Percentiles rank a stretch among this genome's conserved stretches.
Evolutionary conservation across 106 monocot genomes (phyloP).

Genomic region (Chionographis japonica): DNA sequence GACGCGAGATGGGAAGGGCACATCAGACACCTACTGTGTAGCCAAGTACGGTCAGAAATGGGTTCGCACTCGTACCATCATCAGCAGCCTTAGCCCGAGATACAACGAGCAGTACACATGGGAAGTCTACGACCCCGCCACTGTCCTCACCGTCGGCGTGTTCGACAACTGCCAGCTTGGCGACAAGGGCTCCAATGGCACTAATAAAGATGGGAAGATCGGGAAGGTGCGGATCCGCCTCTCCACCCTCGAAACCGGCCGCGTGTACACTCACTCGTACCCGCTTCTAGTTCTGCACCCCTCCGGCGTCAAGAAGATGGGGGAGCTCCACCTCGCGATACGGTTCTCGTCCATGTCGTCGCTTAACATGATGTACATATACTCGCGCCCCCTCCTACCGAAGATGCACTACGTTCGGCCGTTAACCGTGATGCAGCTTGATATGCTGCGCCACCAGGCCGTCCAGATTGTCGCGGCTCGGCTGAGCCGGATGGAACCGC

Average conservation of each 20-base stretch:
- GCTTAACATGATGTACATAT: constrained; percentile 37
- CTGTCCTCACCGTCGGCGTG: constrained; percentile 37
- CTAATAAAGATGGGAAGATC: constrained; percentile 29
- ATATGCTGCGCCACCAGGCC: constrained; percentile 41
- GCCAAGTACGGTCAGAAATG: constrained; percentile 50
- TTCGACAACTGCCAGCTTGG: constrained; percentile 45
- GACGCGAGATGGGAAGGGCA: constrained; percentile 39
- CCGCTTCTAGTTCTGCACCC: constrained; percentile 41
- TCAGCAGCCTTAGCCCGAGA: constrained; percentile 25
- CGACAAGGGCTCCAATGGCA: constrained; percentile 22
- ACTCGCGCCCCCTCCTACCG: constrained; percentile 33
- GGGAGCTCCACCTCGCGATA: constrained; percentile 43
- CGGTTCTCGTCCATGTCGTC: constrained; percentile 40
- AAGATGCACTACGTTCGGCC: constrained; percentile 49
- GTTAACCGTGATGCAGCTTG: constrained; percentile 35
- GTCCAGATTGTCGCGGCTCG: constrained; percentile 45
- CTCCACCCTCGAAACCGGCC: constrained; percentile 45
- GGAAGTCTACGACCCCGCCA: constrained; percentile 47
- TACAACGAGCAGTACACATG: constrained; percentile 50
- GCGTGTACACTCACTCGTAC: constrained; percentile 42
- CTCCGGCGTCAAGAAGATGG: constrained; percentile 51
- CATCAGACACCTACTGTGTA: constrained; percentile 48
- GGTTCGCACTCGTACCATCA: constrained; percentile 42
- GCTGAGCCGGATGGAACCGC: constrained; percentile 44
- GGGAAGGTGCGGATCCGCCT: constrained; percentile 46